Percentiles rank a stretch among this genome's conserved stretches.
phyloP scores from a whole-genome alignment of 2,329 filamentous ascomycete species.

The Emericellopsis atlantica region DNA sequence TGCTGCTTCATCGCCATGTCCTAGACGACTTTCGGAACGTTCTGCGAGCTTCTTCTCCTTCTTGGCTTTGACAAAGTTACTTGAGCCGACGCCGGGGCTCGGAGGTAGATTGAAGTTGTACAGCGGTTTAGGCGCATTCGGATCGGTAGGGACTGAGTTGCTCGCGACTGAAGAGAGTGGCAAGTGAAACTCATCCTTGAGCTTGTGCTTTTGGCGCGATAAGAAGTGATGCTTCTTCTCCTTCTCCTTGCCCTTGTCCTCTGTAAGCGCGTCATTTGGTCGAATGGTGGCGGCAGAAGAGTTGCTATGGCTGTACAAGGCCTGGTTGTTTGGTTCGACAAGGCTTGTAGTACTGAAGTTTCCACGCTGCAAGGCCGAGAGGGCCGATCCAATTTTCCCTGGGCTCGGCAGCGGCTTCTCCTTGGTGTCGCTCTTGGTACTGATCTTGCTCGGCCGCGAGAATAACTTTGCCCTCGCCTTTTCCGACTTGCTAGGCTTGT shows the following conservation, averaged over 20 bases:
- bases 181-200: constrained; percentile 62
- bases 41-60: constrained; percentile 78
- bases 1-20: constrained; percentile 31
- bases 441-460: constrained; percentile 64
- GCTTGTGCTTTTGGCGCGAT: constrained; percentile 66
- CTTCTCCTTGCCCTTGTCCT: constrained; percentile 45
- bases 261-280: constrained; percentile 38
- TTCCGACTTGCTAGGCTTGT: constrained; percentile 49
- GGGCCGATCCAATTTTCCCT: constrained; percentile 54
- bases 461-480: constrained; percentile 76
- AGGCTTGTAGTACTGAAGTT: constrained; percentile 64
- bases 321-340: constrained; percentile 41
- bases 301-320: constrained; percentile 64
- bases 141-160: constrained; percentile 65
- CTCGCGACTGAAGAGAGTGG: constrained; percentile 65
- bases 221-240: constrained; percentile 72
- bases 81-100: constrained; percentile 53
- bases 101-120: constrained; percentile 69
- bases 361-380: constrained; percentile 50
- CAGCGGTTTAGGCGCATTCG: constrained; percentile 59
- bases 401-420: constrained; percentile 61
- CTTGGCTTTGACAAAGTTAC: constrained; percentile 67
- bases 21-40: constrained; percentile 34
- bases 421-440: constrained; percentile 54
- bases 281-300: constrained; percentile 66